These are phyloP conservation scores for Yamadazyma songkhlaensis DNA, from an alignment of 1,139 yeast species.

Conservation along the genomic window DNA sequence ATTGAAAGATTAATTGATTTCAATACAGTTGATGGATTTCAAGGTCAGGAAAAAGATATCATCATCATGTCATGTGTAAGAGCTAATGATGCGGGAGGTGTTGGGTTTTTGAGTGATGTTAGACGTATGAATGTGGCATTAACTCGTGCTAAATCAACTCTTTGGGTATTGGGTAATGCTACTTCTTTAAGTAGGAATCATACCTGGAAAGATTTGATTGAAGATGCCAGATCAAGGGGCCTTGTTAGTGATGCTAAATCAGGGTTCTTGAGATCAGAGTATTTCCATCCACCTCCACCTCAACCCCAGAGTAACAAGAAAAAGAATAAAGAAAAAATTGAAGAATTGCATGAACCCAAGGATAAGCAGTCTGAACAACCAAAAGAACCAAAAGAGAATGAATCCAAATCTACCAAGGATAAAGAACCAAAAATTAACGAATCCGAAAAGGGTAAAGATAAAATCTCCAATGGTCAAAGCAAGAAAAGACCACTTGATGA, in stretches of 20 bases:
- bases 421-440: too few relatives aligned
- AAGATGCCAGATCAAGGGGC: slow-evolving; percentile 56
- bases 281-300: too few relatives aligned
- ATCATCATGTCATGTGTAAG: slow-evolving; percentile 94
- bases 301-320: neutral
- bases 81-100: slow-evolving; percentile 64
- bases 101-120: slow-evolving; percentile 85
- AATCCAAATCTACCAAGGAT: neutral
- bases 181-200: slow-evolving; percentile 58
- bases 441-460: too few relatives aligned
- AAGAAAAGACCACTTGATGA: neutral
- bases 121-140: slow-evolving; percentile 96
- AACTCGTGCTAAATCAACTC: slow-evolving; percentile 87
- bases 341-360: too few relatives aligned
- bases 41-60: slow-evolving; percentile 96
- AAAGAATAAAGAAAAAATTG: too few relatives aligned
- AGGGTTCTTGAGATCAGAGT: slow-evolving; percentile 27
- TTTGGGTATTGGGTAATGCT: slow-evolving; percentile 89
- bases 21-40: slow-evolving; percentile 96
- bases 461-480: too few relatives aligned
- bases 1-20: slow-evolving; percentile 74
- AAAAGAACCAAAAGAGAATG: too few relatives aligned
- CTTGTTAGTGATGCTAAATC: slow-evolving; percentile 32
- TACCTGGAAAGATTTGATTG: slow-evolving; percentile 67
- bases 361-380: too few relatives aligned